These are phyloP conservation scores for Candida corydali DNA, from an alignment of 805 yeast genomes.

Conservation along the genomic window DNA sequence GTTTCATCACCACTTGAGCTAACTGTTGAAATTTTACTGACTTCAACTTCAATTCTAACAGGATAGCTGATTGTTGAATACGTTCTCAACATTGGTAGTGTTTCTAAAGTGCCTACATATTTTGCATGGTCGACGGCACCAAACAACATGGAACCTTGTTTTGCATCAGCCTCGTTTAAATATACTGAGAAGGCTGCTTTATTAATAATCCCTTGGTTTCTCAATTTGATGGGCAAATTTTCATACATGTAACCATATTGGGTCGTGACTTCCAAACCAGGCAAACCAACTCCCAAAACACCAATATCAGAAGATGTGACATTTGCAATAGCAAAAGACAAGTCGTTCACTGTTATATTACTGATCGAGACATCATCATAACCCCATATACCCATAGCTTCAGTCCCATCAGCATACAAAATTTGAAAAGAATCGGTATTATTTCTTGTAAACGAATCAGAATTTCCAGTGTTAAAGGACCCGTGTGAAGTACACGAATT, in stretches of 20 bases:
- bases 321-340: slow-evolving; percentile 75
- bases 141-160: slow-evolving; percentile 33
- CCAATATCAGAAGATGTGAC: slow-evolving; percentile 61
- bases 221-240: slow-evolving; percentile 35
- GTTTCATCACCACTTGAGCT: slow-evolving; percentile 13
- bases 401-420: slow-evolving; percentile 45
- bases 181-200: slow-evolving; percentile 35
- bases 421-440: slow-evolving; percentile 40
- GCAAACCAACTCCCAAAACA: slow-evolving; percentile 70
- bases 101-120: slow-evolving; percentile 27
- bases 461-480: slow-evolving; percentile 40
- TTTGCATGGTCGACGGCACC: slow-evolving; percentile 44
- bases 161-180: slow-evolving; percentile 22
- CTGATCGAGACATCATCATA: slow-evolving; percentile 56
- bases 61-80: slow-evolving; percentile 18
- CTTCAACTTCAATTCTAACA: slow-evolving; percentile 46
- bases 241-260: slow-evolving; percentile 28
- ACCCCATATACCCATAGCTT: slow-evolving; percentile 55
- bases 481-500: slow-evolving; percentile 45
- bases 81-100: slow-evolving; percentile 26
- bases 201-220: slow-evolving; percentile 27
- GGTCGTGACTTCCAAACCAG: slow-evolving; percentile 61
- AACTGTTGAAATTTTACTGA: slow-evolving; percentile 29
- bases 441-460: slow-evolving; percentile 38
- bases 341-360: slow-evolving; percentile 40